These are phyloP conservation scores for Zarea fungicola DNA, from an alignment of 2,329 filamentous ascomycete genomes.

Conservation along the genomic window DNA sequence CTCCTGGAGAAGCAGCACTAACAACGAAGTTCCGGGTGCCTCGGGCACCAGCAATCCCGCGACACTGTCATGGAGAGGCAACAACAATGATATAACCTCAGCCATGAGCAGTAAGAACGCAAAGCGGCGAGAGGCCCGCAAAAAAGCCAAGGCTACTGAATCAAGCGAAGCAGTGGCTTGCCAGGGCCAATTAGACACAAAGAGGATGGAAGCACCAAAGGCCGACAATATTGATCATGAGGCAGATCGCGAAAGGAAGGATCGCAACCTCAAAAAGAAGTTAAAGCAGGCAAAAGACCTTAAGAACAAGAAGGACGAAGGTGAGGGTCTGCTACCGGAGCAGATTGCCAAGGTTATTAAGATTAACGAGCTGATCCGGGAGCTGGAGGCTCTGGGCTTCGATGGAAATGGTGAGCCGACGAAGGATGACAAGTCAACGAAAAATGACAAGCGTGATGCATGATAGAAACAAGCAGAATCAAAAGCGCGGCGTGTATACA, in stretches of 20 bases:
- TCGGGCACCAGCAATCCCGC: background rate
- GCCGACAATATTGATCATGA: slow-evolving; percentile 57
- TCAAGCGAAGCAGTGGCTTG: background rate
- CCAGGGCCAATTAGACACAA: slow-evolving; percentile 47
- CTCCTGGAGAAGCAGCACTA: background rate
- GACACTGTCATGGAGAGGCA: slow-evolving; percentile 1
- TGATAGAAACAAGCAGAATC: background rate
- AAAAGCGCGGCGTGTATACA: background rate
- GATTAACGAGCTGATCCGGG: slow-evolving; percentile 87
- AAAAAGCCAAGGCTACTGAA: slow-evolving; percentile 54
- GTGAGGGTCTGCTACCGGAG: slow-evolving; percentile 78
- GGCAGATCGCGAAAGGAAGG: slow-evolving; percentile 85
- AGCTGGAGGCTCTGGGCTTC: slow-evolving; percentile 80
- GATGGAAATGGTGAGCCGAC: slow-evolving; percentile 67
- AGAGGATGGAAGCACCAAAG: slow-evolving; percentile 32
- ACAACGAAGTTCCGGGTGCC: slow-evolving; percentile 30
- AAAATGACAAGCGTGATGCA: background rate
- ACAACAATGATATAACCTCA: background rate
- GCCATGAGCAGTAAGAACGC: slow-evolving; percentile 75
- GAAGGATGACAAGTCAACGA: slow-evolving; percentile 14
- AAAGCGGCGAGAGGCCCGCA: slow-evolving; percentile 58
- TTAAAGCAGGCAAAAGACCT: slow-evolving; percentile 88
- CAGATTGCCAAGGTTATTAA: slow-evolving; percentile 97
- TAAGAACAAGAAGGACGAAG: slow-evolving; percentile 83
- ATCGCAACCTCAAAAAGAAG: slow-evolving; percentile 87